These are phyloP conservation scores for Epichloe uncinata DNA, from an alignment of 2,329 filamentous ascomycete genomes.

Conservation along the genomic window DNA sequence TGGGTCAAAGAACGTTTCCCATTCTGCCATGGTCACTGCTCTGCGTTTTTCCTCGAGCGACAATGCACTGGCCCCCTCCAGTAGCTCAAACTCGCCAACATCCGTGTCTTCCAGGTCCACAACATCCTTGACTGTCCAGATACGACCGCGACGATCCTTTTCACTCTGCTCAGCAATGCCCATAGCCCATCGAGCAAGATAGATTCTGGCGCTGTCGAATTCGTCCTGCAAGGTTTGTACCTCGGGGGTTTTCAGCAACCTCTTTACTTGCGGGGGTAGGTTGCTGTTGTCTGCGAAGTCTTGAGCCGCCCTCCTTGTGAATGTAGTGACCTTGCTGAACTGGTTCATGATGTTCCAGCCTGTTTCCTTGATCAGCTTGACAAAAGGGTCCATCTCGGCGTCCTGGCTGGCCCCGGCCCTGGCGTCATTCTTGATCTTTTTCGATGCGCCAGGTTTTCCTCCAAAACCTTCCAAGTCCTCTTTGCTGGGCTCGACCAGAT, in stretches of 20 bases:
- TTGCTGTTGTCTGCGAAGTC: slow-evolving; percentile 86
- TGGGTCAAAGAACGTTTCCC: slow-evolving; percentile 79
- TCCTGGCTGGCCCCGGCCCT: slow-evolving; percentile 36
- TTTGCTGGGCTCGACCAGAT: slow-evolving; percentile 72
- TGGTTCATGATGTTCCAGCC: slow-evolving; percentile 95
- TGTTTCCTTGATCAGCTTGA: slow-evolving; percentile 87
- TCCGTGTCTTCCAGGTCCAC: slow-evolving; percentile 89
- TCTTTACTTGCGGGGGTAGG: slow-evolving; percentile 79
- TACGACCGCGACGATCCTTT: slow-evolving; percentile 66
- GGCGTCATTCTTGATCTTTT: slow-evolving; percentile 17
- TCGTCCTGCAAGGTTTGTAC: slow-evolving; percentile 93
- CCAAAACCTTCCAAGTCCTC: slow-evolving; percentile 80
- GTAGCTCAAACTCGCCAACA: slow-evolving; percentile 88
- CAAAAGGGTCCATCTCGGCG: slow-evolving; percentile 76
- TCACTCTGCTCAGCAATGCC: slow-evolving; percentile 96
- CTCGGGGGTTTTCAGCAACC: slow-evolving; percentile 79
- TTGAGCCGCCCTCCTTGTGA: slow-evolving; percentile 82
- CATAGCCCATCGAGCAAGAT: slow-evolving; percentile 96
- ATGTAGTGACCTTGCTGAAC: slow-evolving; percentile 93
- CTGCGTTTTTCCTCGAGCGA: slow-evolving; percentile 65
- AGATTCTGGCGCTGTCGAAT: slow-evolving; percentile 90
- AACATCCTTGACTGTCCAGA: slow-evolving; percentile 89
- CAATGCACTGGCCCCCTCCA: slow-evolving; percentile 66
- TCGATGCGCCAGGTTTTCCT: slow-evolving; percentile 36
- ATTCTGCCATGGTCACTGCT: slow-evolving; percentile 69